Evolutionary conservation across 1,284 basidiomycete species (phyloP).

Genomic region (Termitomyces sp.): DNA sequence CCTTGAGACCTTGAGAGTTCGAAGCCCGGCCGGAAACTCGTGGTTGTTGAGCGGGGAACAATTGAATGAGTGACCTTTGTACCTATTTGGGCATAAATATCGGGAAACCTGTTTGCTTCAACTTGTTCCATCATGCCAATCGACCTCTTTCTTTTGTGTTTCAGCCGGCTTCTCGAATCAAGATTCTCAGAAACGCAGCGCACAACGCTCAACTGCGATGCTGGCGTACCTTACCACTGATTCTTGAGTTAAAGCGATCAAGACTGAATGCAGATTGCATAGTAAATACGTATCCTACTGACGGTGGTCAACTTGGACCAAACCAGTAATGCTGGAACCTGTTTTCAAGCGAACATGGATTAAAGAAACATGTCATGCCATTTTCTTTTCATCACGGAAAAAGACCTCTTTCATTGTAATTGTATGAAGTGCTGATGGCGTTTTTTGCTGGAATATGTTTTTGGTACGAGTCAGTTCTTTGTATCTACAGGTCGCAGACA

Average conservation of each 20-base stretch:
- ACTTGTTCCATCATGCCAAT: not conserved
- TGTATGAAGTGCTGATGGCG: too few species aligned
- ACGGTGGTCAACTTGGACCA: too few species aligned
- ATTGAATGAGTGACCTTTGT: not conserved
- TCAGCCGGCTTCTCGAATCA: not conserved
- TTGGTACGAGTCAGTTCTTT: too few species aligned
- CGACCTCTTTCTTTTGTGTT: not conserved
- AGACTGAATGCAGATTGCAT: not conserved
- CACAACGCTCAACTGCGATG: not conserved
- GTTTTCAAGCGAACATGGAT: too few species aligned
- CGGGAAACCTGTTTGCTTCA: not conserved
- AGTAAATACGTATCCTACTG: not conserved
- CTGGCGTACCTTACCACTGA: not conserved
- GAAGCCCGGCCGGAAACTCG: not conserved
- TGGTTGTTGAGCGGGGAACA: not conserved
- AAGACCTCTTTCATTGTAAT: too few species aligned
- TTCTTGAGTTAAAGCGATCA: not conserved
- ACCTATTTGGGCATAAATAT: not conserved
- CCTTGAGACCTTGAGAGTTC: not conserved
- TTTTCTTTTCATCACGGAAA: too few species aligned
- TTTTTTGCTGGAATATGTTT: too few species aligned
- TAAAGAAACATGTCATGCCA: too few species aligned
- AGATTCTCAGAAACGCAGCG: not conserved
- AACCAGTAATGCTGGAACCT: too few species aligned
- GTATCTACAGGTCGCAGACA: too few species aligned